These are phyloP conservation scores for Carex pumila DNA, from an alignment of 176 grass and related monocot species.

Conservation along the genomic window DNA sequence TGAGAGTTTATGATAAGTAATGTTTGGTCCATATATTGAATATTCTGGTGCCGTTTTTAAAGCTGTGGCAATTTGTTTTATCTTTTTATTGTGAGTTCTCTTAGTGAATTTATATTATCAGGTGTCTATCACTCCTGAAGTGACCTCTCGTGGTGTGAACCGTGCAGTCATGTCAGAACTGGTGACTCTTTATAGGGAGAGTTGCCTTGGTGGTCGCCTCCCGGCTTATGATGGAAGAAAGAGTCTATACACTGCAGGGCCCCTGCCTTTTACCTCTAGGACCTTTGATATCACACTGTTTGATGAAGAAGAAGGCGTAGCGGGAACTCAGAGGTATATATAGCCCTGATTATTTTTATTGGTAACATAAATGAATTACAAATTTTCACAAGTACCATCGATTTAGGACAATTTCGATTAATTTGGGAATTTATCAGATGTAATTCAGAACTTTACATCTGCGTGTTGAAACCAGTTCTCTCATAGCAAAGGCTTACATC, in stretches of 20 bases:
- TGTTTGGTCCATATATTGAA: background rate
- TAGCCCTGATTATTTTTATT: too few species aligned
- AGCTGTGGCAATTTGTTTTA: background rate
- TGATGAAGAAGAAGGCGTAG: conserved; percentile 60
- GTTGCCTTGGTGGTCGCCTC: conserved; percentile 58
- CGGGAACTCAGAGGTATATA: conserved; percentile 34
- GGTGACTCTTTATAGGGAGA: conserved; percentile 46
- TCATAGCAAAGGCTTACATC: too few species aligned
- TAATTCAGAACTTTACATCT: too few species aligned
- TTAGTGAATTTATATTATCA: background rate
- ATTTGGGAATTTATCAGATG: too few species aligned
- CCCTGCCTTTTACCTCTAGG: conserved; percentile 63
- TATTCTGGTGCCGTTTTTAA: too few species aligned
- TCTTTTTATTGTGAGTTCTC: background rate
- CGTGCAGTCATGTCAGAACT: conserved; percentile 81
- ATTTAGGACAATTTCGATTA: too few species aligned
- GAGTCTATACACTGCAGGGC: conserved; percentile 85
- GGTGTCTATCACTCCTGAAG: conserved; percentile 81
- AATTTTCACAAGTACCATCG: too few species aligned
- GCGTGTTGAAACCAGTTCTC: too few species aligned
- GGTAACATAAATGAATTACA: too few species aligned
- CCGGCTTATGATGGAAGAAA: conserved; percentile 87
- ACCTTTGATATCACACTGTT: conserved; percentile 70
- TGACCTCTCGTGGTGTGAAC: conserved; percentile 81
- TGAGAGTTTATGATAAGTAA: background rate